Base-by-base conservation (phyloP, 495 filamentous ascomycete species). In the Haplographium delicatum region DNA sequence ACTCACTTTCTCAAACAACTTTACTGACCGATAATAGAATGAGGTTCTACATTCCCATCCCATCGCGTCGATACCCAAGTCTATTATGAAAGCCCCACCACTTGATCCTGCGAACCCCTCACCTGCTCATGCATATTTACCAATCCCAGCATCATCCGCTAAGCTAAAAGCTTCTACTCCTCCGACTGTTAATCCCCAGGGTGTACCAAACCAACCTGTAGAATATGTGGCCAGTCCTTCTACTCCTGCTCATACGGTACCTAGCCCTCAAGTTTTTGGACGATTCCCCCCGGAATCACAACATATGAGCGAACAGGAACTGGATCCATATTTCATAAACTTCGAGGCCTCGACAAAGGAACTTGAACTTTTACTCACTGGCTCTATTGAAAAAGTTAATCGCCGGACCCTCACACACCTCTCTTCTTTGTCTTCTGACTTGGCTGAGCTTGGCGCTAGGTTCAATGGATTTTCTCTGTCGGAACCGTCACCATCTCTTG, bases 391-490 rank as follows among this genome's bases (percentile, higher is more conserved):
- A 60, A 95, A 91, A 61, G 90, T 96, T 33, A 97, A 96, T 60
- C 82, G 90, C 18, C 78, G 94, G 18, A 95, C 89, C 8, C 66
- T 98, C 4, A 84, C 81, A 30, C 93, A 97, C 58, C 64, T 95
- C 2, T 85, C 86, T 10, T 78, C 83, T 2, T 68, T 95, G 37
- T 86, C 85, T n/a, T 76, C 88, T 1, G 93, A 97, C 61, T 76
- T 97, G 31, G 86, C 88, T 51, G 93, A 98, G 58, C 76, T 98
- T 2, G 93, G 93, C 23, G 91, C 89, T 13, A 75, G 89, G 23
- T 96, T 91, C 65, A 98, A 98, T 60, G 94, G 86, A n/a, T 97
- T 97, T 65, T 93, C 93, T 0, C 72, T 98, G 0, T 95, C 89
- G 0, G 94, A 98, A 66, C 86, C 86, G 49, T 88, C 87, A 3